Evolutionary conservation across 2,329 filamentous ascomycete species (phyloP).

Genomic region (Aspergillus hortae): DNA sequence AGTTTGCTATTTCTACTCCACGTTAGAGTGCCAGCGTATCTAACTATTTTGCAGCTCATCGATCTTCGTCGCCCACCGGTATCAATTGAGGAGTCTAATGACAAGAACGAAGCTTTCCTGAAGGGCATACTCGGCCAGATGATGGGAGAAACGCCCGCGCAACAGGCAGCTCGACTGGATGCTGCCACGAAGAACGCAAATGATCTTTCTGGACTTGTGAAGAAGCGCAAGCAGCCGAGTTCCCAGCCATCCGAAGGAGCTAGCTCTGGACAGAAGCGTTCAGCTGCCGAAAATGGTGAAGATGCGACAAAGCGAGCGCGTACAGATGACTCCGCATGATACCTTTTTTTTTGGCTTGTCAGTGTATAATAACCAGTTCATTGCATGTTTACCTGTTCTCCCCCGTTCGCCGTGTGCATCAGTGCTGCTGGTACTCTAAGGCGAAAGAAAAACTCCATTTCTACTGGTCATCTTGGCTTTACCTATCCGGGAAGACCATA

Average conservation of each 20-base stretch:
- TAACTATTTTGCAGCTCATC: conserved; percentile 39
- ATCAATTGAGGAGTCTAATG: conserved; percentile 39
- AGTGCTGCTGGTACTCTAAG: no score
- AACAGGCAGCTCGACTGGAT: conserved; percentile 52
- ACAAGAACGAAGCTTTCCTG: conserved; percentile 42
- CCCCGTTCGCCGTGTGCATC: no score
- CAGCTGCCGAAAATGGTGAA: conserved; percentile 21
- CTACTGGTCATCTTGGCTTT: no score
- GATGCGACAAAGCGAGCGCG: conserved; percentile 20
- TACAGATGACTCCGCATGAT: not conserved
- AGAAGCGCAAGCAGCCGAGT: conserved; percentile 50
- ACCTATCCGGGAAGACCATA: no score
- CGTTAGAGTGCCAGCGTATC: not conserved
- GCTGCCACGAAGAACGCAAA: conserved; percentile 56
- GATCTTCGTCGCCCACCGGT: conserved; percentile 57
- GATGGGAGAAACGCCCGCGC: conserved; percentile 51
- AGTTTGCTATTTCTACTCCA: conserved; percentile 14
- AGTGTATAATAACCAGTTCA: not conserved
- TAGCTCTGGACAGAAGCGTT: conserved; percentile 25
- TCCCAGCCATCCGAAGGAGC: conserved; percentile 11
- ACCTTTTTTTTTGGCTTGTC: not conserved
- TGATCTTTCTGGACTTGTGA: conserved; percentile 53
- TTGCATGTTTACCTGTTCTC: no score
- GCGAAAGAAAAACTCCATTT: no score
- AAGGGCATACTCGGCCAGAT: conserved; percentile 58